Conservation (phyloP, 108 stramenopile species). For the Parietichytrium sp. region DNA sequence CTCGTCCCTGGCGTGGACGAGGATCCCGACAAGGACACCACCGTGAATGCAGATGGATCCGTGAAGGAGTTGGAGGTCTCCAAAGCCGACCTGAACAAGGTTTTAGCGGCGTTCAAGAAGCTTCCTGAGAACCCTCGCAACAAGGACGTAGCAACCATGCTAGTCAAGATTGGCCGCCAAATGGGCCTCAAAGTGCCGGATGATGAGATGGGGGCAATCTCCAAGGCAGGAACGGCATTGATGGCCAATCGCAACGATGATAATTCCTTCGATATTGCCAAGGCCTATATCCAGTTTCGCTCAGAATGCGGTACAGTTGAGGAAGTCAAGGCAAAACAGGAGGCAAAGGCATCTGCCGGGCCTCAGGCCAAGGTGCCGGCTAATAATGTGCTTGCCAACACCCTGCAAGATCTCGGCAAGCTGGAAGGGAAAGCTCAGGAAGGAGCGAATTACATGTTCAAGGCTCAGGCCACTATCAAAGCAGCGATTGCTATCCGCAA, state of each 20-base stretch:
- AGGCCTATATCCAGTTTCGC: not conserved
- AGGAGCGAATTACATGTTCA: not conserved
- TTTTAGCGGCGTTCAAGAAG: not conserved
- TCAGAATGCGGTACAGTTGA: not conserved
- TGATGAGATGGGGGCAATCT: not conserved
- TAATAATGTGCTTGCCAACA: slow-evolving; percentile 1
- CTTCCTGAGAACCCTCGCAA: not conserved
- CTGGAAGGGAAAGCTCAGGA: slow-evolving; percentile 15
- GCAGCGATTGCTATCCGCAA: slow-evolving; percentile 22
- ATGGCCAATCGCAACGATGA: slow-evolving; percentile 12
- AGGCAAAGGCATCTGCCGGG: not conserved
- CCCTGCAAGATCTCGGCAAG: not conserved
- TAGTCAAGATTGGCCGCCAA: slow-evolving; percentile 21
- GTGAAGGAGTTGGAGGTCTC: not conserved
- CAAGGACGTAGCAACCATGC: not conserved
- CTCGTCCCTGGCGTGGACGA: not conserved
- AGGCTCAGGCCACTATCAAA: not conserved
- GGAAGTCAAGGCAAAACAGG: not conserved
- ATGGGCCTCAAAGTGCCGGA: not conserved
- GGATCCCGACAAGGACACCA: not conserved
- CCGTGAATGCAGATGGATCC: not conserved
- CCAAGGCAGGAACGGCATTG: not conserved
- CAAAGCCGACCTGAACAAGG: not conserved
- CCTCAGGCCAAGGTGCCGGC: not conserved
- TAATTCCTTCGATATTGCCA: not conserved